Evolutionary conservation across 2,329 filamentous ascomycete species (phyloP).

Genomic region (Aspergillus neotritici): DNA sequence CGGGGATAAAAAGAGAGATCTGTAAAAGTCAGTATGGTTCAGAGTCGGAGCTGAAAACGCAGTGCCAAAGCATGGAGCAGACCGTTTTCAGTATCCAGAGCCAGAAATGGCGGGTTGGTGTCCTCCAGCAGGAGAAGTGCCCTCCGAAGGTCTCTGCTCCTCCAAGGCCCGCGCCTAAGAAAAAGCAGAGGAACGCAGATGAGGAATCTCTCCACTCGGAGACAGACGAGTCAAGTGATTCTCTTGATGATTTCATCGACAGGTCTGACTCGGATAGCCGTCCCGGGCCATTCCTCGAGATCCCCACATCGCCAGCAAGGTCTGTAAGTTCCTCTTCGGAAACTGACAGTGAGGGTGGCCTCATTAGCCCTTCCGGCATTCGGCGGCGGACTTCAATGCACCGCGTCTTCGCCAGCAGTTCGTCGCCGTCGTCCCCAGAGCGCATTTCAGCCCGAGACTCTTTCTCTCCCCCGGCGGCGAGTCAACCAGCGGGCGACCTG

Average conservation of each 20-base stretch:
- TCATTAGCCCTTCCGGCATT: slow-evolving; percentile 17
- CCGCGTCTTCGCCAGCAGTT: slow-evolving; percentile 11
- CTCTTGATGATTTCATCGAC: slow-evolving; percentile 29
- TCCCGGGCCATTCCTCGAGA: neutral
- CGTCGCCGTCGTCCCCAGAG: neutral
- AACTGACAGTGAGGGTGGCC: slow-evolving; percentile 21
- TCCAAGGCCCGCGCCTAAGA: slow-evolving; percentile 9
- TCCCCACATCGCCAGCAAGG: neutral
- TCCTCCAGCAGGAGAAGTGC: slow-evolving; percentile 34
- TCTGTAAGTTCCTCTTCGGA: slow-evolving; percentile 1
- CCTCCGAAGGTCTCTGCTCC: slow-evolving; percentile 22
- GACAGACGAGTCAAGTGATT: slow-evolving; percentile 13
- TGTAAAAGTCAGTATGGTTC: slow-evolving; percentile 46
- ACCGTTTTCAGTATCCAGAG: slow-evolving; percentile 56
- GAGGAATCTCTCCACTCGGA: slow-evolving; percentile 34
- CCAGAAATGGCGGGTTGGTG: slow-evolving; percentile 40
- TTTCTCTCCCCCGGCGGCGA: slow-evolving; percentile 3
- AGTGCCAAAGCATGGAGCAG: slow-evolving; percentile 57
- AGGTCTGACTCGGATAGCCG: slow-evolving; percentile 10
- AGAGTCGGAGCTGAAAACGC: slow-evolving; percentile 50
- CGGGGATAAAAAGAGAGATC: slow-evolving; percentile 52
- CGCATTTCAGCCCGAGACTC: neutral
- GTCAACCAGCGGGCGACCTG: slow-evolving; percentile 10
- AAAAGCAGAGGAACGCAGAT: slow-evolving; percentile 15
- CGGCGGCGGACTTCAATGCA: slow-evolving; percentile 8